Evolutionary conservation across 2,329 filamentous ascomycete species (phyloP).

Genomic region (Myriangium duriaei): DNA sequence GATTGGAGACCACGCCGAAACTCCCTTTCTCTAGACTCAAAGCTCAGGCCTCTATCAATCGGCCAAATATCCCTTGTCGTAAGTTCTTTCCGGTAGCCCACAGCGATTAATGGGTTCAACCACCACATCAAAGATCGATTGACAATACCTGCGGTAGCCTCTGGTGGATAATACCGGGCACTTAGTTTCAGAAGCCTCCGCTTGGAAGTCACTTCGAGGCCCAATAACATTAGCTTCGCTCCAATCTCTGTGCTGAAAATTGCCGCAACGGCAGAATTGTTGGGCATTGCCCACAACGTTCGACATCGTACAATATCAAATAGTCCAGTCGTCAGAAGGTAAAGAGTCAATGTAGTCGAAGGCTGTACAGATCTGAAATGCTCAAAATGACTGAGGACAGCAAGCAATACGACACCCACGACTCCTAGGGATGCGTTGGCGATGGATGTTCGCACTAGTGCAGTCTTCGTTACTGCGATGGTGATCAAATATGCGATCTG

Average conservation of each 20-base stretch:
- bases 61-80: too few species aligned
- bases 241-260: conserved; percentile 26
- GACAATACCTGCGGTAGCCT: conserved; percentile 8
- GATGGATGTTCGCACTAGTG: conserved; percentile 4
- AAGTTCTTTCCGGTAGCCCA: conserved; percentile 3
- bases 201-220: conserved; percentile 16
- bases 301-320: conserved; percentile 9
- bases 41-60: too few species aligned
- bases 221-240: conserved; percentile 26
- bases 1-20: too few species aligned
- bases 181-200: background rate
- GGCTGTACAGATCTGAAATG: conserved; percentile 11
- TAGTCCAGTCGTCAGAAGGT: conserved; percentile 9
- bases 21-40: too few species aligned
- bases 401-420: background rate
- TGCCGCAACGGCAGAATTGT: conserved; percentile 19
- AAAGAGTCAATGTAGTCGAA: conserved; percentile 9
- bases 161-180: conserved; percentile 1
- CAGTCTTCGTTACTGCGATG: conserved; percentile 6
- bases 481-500: conserved; percentile 4
- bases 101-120: conserved; percentile 8
- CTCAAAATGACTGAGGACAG: conserved; percentile 9
- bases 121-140: conserved; percentile 8
- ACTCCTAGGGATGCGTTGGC: background rate
- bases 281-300: conserved; percentile 19